Evolutionary conservation across 192 early-diverging fungal genomes (phyloP).

Genomic region (Gorgonomyces haynaldii): DNA sequence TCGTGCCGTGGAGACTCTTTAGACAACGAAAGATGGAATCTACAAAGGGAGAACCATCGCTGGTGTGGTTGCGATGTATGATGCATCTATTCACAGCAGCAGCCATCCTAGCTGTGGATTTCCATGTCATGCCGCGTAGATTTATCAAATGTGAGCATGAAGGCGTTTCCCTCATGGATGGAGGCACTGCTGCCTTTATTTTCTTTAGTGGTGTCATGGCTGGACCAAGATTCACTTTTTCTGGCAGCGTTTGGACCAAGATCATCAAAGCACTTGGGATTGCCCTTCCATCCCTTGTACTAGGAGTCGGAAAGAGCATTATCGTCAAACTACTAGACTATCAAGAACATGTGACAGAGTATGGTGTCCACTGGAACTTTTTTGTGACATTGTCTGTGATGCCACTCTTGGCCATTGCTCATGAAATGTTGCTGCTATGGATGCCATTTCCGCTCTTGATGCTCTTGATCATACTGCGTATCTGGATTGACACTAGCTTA

Average conservation of each 20-base stretch:
- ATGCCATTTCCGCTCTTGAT: constrained; percentile 46
- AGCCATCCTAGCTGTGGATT: constrained; percentile 91
- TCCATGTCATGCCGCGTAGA: constrained; percentile 73
- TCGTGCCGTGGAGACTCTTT: background rate
- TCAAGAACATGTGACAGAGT: constrained; percentile 87
- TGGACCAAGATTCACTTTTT: constrained; percentile 24
- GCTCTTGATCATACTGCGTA: constrained; percentile 22
- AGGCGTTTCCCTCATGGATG: constrained; percentile 70
- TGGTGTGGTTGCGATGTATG: constrained; percentile 16
- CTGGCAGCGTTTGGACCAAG: background rate
- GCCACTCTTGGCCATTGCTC: constrained; percentile 61
- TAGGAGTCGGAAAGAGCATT: constrained; percentile 63
- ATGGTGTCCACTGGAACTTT: constrained; percentile 98
- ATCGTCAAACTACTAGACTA: constrained; percentile 76
- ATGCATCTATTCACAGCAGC: constrained; percentile 38
- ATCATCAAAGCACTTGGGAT: constrained; percentile 35
- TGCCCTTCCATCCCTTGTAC: constrained; percentile 52
- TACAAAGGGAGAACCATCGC: constrained; percentile 5
- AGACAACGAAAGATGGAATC: background rate
- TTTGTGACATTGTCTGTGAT: constrained; percentile 86
- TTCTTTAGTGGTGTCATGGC: constrained; percentile 83
- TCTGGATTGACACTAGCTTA: constrained; percentile 32
- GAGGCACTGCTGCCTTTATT: constrained; percentile 82
- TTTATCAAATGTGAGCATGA: constrained; percentile 88
- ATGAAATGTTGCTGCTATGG: constrained; percentile 36